Conservation (phyloP, 495 filamentous ascomycete species). For the Bombardia bombarda region DNA sequence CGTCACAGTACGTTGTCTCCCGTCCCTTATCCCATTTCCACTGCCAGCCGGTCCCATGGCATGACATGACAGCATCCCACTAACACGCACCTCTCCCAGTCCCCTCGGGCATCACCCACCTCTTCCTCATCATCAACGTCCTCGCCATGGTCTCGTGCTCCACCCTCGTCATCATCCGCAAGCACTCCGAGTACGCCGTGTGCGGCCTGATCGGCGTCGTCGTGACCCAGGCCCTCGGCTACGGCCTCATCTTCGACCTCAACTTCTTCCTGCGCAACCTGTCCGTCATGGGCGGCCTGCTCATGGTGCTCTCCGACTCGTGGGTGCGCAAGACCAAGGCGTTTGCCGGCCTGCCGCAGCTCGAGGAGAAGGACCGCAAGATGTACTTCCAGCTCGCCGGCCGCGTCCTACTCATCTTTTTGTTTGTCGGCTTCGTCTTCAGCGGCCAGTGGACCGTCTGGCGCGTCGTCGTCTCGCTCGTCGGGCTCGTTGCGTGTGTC, state of each 20-base stretch:
- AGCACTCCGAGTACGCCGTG: conserved; percentile 87
- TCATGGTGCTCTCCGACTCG: conserved; percentile 96
- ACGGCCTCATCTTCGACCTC: conserved; percentile 96
- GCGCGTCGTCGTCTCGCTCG: conserved; percentile 68
- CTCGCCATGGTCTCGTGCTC: conserved; percentile 82
- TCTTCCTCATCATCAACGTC: conserved; percentile 88
- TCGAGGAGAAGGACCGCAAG: conserved; percentile 98
- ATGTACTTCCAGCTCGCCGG: conserved; percentile 99
- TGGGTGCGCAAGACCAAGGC: conserved; percentile 98
- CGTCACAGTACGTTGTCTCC: conserved; percentile 65
- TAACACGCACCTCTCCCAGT: conserved; percentile 46
- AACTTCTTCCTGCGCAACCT: conserved; percentile 99
- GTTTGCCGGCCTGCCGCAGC: conserved; percentile 83
- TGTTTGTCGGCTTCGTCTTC: conserved; percentile 95
- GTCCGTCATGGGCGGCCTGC: conserved; percentile 88
- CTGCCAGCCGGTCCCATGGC: background rate
- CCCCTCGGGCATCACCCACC: conserved; percentile 79
- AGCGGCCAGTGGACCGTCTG: conserved; percentile 86
- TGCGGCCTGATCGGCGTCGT: conserved; percentile 84
- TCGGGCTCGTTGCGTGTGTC: conserved; percentile 86
- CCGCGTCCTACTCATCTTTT: conserved; percentile 90
- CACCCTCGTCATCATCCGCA: conserved; percentile 78
- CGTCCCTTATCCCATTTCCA: background rate
- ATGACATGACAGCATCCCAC: no score
- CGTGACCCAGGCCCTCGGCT: conserved; percentile 91